Evolutionary conservation across 805 yeast species (phyloP), one percentile per base, ranked within the genome.

Genomic region (Saturnispora silvae): DNA sequence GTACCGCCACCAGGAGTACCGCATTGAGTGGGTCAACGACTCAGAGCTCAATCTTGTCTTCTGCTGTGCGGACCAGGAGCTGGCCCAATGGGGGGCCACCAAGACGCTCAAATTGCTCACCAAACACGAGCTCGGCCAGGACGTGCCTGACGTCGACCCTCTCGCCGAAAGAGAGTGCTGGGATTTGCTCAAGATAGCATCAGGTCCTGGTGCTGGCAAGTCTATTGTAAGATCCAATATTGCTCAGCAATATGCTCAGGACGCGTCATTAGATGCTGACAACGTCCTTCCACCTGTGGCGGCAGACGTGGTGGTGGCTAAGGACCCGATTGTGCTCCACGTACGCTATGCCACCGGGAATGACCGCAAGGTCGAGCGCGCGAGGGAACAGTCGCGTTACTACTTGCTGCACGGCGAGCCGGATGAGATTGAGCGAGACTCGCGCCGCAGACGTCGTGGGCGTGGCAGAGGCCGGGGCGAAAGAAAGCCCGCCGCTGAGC

Each of bases 401-500:
- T 80, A 80, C 57, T 59, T 77, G 40, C 51, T 75, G 14, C 78
- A 80, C 45, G 89, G 89, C 3, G 86, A 77, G 50, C 89, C 86
- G 3, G 72, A 73, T 11, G 40, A 38, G 14, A 41, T 52, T 59
- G 50, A 60, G 47, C 49, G 68, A 42, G 18, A 44, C 45, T 10
- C 28, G 35, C 5, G 45, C 48, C 13, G 35, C 28, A 34, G 44
- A 53, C 37, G 46, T 53, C 41, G 26, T 42, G 24, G 38, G 26
- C 30, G 36, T n/a, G 30, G 24, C 7, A 13, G 28, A 5, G 13
- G 35, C 8, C 15, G 33, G 15, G 30, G 30, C 19, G 30, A 36
- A 39, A 28, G 30, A 36, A 19, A 31, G 14, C 20, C 39, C 18
- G 48, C 44, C 25, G 42, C 42, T 13, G 67, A 60, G 42, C 52